Conservation (phyloP, 1,284 basidiomycete species). For the Heterobasidion annosum region DNA sequence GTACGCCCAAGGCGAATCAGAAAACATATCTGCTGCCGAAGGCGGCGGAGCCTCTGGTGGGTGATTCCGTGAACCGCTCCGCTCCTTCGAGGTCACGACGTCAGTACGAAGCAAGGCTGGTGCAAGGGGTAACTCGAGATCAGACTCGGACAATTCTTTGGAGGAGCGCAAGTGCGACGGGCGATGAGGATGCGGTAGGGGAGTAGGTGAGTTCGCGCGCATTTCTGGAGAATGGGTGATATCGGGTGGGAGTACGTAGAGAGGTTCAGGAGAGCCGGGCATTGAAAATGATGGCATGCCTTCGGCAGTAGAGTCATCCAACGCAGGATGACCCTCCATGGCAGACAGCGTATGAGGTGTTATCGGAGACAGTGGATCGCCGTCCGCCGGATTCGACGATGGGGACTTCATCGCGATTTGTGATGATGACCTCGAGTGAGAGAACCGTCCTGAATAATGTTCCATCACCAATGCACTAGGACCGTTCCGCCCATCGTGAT, state of each 20-base stretch:
- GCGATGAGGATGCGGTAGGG: not conserved
- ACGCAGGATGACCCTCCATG: not conserved
- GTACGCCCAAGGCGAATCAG: not conserved
- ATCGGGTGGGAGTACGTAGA: not conserved
- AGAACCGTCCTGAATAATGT: no score
- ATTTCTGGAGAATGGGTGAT: not conserved
- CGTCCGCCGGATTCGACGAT: not conserved
- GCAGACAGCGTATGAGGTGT: not conserved
- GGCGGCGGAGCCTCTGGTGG: not conserved
- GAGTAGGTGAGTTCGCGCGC: not conserved
- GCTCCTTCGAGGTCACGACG: not conserved
- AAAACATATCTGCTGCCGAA: not conserved
- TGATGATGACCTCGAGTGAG: not conserved
- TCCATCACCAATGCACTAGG: not conserved
- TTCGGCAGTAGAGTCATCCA: not conserved
- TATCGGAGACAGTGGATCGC: not conserved
- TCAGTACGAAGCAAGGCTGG: not conserved
- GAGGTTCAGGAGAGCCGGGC: not conserved
- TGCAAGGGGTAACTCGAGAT: not conserved
- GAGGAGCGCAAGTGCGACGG: not conserved
- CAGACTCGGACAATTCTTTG: not conserved
- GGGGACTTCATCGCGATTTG: not conserved
- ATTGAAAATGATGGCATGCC: not conserved
- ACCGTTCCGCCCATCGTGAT: not conserved
- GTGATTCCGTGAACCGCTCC: not conserved